These are phyloP conservation scores for Rhododendron griersonianum DNA, from an alignment of 148 eudicot genomes.

Conservation along the genomic window DNA sequence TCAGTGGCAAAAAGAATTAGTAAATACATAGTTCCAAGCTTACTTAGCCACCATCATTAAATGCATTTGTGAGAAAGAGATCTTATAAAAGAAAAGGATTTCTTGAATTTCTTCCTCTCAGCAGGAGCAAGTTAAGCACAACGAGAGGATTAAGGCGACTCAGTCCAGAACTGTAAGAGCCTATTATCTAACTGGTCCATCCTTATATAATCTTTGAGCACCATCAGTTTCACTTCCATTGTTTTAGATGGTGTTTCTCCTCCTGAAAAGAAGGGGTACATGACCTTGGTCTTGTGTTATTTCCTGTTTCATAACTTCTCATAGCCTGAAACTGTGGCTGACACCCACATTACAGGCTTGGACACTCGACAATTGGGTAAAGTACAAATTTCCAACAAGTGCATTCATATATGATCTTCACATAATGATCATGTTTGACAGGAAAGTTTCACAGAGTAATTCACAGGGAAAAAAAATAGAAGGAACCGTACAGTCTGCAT, in stretches of 20 bases:
- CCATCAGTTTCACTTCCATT: not conserved
- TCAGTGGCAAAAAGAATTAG: not conserved
- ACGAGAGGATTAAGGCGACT: not conserved
- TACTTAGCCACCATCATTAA: not conserved
- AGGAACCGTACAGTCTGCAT: conserved; percentile 57
- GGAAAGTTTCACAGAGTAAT: not conserved
- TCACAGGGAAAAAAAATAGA: not conserved
- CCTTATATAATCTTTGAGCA: not conserved
- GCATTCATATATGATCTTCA: not conserved
- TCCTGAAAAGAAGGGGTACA: not conserved
- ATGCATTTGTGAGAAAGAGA: not conserved
- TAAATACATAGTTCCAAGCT: not conserved
- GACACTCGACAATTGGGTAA: not conserved
- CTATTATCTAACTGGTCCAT: not conserved
- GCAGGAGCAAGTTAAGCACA: not conserved
- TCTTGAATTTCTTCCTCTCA: not conserved
- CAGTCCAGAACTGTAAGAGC: not conserved
- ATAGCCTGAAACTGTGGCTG: not conserved
- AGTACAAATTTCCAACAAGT: not conserved
- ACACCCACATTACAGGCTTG: not conserved
- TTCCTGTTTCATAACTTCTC: not conserved
- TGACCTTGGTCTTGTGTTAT: not conserved
- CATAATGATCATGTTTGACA: not conserved
- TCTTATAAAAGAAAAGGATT: not conserved
- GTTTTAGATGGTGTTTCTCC: not conserved